These are phyloP conservation scores for Pluteus cervinus DNA, from an alignment of 768 basidiomycete species.

Conservation along the genomic window DNA sequence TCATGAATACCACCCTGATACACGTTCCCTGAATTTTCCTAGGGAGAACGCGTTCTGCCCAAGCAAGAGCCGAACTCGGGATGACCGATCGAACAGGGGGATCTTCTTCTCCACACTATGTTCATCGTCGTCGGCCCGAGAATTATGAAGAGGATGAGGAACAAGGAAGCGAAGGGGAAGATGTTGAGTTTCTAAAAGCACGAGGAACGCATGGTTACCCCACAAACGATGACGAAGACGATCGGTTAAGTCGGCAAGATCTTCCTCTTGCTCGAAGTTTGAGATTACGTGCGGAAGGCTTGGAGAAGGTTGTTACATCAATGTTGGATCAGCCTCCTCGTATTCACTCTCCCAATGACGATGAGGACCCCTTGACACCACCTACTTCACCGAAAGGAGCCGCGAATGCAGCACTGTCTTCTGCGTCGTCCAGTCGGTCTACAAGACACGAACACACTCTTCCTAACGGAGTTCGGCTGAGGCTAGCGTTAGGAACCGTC, in stretches of 20 bases:
- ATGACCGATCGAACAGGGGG: slow-evolving; percentile 82
- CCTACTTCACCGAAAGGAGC: slow-evolving; percentile 48
- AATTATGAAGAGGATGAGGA: slow-evolving; percentile 75
- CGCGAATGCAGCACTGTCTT: too few species aligned
- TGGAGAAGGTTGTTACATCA: slow-evolving; percentile 75
- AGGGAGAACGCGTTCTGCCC: slow-evolving; percentile 73
- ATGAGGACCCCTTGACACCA: slow-evolving; percentile 45
- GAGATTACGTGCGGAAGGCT: slow-evolving; percentile 68
- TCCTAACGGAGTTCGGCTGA: slow-evolving; percentile 76
- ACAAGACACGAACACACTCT: slow-evolving; percentile 51
- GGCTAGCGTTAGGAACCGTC: slow-evolving; percentile 69
- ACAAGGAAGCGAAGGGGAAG: slow-evolving; percentile 58
- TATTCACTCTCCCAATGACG: slow-evolving; percentile 48
- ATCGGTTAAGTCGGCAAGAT: slow-evolving; percentile 51
- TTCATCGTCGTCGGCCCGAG: slow-evolving; percentile 65
- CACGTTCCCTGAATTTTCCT: too few species aligned
- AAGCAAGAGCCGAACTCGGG: slow-evolving; percentile 79
- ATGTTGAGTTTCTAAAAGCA: slow-evolving; percentile 42
- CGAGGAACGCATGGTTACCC: slow-evolving; percentile 38
- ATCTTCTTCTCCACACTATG: slow-evolving; percentile 49
- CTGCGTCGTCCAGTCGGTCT: slow-evolving; percentile 22
- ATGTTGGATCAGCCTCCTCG: slow-evolving; percentile 80
- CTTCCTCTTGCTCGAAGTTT: slow-evolving; percentile 56
- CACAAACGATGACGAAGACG: slow-evolving; percentile 55
- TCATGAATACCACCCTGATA: too few species aligned